Base-by-base conservation (phyloP, 257 asterid genomes). In the Perilla frutescens region DNA sequence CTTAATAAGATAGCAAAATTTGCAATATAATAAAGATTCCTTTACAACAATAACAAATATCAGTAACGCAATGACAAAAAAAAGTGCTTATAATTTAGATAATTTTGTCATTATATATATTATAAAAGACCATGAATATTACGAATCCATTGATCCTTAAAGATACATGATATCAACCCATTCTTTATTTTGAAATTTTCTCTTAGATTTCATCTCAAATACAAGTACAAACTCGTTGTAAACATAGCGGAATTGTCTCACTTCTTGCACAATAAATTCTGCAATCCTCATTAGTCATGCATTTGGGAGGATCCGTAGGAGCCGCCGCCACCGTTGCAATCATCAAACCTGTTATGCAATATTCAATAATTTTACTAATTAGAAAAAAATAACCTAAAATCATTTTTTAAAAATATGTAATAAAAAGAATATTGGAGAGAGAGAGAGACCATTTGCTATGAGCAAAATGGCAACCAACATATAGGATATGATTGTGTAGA, bases 221-320 rank as follows among this genome's bases (percentile, higher is more conserved):
- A 14, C 61, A 67, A 9, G 4, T 8, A 34, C 72, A 67, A 3
- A 50, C 48, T 1, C 72, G 43, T 3, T 36, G 5, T 2, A 48
- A 7, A 67, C 72, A 67, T 36, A 67, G 36, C 4, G 61, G 61
- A 0, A 48, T 67, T n/a, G 49, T 67, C 36, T 61, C 48, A 12
- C 6, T 2, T 13, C 5, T 9, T 34, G 72, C 3, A 50, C 61
- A 67, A 67, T 7, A 49, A n/a, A 8, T 2, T 34, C 37, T 67
- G 61, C 61, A 67, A 7, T 67, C 36, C 4, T 32, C n/a, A n/a
- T 0, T 67, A 26, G 69, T 43, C 55, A 4, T 0, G 40, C 69
- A 63, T 12, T 26, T 43, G 3, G 69, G 69, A 43, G 40, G 6
- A 26, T 11, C 26, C 40, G 69, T 7, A 8, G 50, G 50, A 9